A percentile compares a stretch with the other conserved stretches of the same genome.
Evolutionary conservation across 208 protist species (phyloP).

Genomic region (Wallacemonas sp.): DNA sequence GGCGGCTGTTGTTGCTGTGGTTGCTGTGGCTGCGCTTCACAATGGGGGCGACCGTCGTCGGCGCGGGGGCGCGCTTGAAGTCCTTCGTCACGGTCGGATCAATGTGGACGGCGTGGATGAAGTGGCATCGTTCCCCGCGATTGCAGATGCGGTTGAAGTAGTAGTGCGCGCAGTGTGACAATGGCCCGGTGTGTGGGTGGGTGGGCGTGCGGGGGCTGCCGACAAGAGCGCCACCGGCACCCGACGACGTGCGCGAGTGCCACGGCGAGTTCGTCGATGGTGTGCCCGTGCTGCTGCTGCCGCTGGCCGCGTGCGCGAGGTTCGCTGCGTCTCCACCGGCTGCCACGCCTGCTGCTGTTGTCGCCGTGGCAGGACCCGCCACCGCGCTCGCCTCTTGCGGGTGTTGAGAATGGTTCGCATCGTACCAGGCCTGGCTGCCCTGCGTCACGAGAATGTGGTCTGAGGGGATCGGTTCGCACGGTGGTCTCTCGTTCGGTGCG

Average conservation of each 20-base stretch:
- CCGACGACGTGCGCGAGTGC: too few species aligned
- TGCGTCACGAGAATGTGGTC: slow-evolving; percentile 65
- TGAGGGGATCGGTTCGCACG: slow-evolving; percentile 45
- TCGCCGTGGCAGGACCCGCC: not conserved
- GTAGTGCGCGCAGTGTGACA: slow-evolving; percentile 86
- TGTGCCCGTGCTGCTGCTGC: too few species aligned
- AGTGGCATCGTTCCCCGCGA: slow-evolving; percentile 72
- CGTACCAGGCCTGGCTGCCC: slow-evolving; percentile 37
- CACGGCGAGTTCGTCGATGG: too few species aligned
- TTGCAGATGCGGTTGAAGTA: slow-evolving; percentile 89
- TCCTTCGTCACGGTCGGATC: slow-evolving; percentile 65
- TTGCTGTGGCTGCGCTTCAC: not conserved
- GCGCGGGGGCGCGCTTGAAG: slow-evolving; percentile 59
- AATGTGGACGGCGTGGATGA: slow-evolving; percentile 77
- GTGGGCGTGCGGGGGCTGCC: not conserved
- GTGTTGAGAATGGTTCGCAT: slow-evolving; percentile 17
- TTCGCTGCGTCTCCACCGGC: too few species aligned
- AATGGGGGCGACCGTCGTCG: slow-evolving; percentile 36
- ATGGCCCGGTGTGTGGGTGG: slow-evolving; percentile 11
- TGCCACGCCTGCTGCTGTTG: not conserved
- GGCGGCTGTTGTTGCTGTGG: not conserved
- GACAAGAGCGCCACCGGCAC: too few species aligned
- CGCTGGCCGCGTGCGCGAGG: too few species aligned
- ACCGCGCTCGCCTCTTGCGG: not conserved
- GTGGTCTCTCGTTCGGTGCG: slow-evolving; percentile 60